Percentiles rank a stretch among this genome's conserved stretches.
Evolutionary conservation across 2,329 filamentous ascomycete species (phyloP).

Genomic region (Nemania bipapillata): DNA sequence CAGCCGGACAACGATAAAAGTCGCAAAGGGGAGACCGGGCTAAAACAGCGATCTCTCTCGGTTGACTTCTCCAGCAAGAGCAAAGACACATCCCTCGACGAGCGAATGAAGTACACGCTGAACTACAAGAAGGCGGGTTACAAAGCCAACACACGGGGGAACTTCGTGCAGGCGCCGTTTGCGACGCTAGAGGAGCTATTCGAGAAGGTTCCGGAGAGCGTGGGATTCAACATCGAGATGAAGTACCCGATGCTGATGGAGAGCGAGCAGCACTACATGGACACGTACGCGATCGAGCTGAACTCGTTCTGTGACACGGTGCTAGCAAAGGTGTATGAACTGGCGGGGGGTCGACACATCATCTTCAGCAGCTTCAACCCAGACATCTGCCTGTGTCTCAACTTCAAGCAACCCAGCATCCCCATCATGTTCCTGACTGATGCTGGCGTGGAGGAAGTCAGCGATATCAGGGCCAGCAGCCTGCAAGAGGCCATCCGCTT

Average conservation of each 20-base stretch:
- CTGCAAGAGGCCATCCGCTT: slow-evolving; percentile 96
- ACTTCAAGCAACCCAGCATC: slow-evolving; percentile 96
- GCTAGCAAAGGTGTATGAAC: slow-evolving; percentile 86
- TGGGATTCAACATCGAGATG: slow-evolving; percentile 98
- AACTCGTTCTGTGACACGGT: slow-evolving; percentile 98
- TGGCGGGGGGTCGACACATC: slow-evolving; percentile 84
- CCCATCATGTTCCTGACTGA: slow-evolving; percentile 95
- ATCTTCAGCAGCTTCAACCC: slow-evolving; percentile 98
- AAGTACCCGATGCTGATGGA: slow-evolving; percentile 99
- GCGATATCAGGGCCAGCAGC: slow-evolving; percentile 88
- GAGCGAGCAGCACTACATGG: slow-evolving; percentile 94
- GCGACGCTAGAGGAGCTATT: slow-evolving; percentile 95
- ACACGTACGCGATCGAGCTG: slow-evolving; percentile 92
- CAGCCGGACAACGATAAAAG: slow-evolving; percentile 46
- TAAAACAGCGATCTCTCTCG: slow-evolving; percentile 64
- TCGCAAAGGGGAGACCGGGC: slow-evolving; percentile 48
- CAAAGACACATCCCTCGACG: slow-evolving; percentile 61
- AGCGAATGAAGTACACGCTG: slow-evolving; percentile 96
- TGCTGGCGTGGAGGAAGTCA: slow-evolving; percentile 80
- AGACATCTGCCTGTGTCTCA: slow-evolving; percentile 91
- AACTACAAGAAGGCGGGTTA: slow-evolving; percentile 95
- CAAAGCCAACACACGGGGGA: slow-evolving; percentile 93
- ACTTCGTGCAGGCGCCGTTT: slow-evolving; percentile 95
- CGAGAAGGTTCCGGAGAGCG: slow-evolving; percentile 78
- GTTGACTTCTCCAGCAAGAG: slow-evolving; percentile 61